Evolutionary conservation across 305 asterid genomes (phyloP), one percentile per base, ranked within the genome.

Genomic region (Fraxinus angustifolia): DNA sequence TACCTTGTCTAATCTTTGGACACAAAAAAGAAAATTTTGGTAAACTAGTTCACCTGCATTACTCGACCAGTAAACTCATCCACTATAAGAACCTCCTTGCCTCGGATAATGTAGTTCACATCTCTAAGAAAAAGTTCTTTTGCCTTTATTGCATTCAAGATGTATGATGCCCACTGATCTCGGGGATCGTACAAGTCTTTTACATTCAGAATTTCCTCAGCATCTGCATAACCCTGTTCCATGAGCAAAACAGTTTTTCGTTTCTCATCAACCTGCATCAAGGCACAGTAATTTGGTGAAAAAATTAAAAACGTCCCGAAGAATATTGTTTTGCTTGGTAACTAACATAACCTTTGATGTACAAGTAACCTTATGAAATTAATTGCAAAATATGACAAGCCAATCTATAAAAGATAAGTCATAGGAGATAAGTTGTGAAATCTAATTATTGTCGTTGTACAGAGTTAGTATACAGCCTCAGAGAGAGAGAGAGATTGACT

Each of bases 41-140:
- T 70, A 82, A 85, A 72, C 34, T 70, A 70, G 58, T 12, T 85
- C 89, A 94, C 99, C 99, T 96, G 99, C 98, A 96, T 96, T 73
- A 96, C 98, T 84, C 99, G 97, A 23, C 99, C 99, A 76, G 97
- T 92, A 83, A 96, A 96, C 86, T 96, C 98, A 87, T 96, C 99
- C 79, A 96, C 99, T 84, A 96, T 94, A 83, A 96, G 93, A 75
- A 94, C 93, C 87, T 96, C 99, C 86, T 94, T 93, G 86, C 94
- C 96, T 79, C 98, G 93, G 87, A 94, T 89, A 85, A 96, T 96
- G 84, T 96, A 96, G 90, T 93, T 93, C 86, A 94, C 99, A 86
- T 96, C 98, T 90, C 83, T 92, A 86, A 94, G 97, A 81, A 96
- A 96, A 83, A 96, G 97, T 89, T 96, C 97, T 83, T 94, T 93